phyloP scores from a whole-genome alignment of 2,329 filamentous ascomycete species.

The Chaetomium sp. region DNA sequence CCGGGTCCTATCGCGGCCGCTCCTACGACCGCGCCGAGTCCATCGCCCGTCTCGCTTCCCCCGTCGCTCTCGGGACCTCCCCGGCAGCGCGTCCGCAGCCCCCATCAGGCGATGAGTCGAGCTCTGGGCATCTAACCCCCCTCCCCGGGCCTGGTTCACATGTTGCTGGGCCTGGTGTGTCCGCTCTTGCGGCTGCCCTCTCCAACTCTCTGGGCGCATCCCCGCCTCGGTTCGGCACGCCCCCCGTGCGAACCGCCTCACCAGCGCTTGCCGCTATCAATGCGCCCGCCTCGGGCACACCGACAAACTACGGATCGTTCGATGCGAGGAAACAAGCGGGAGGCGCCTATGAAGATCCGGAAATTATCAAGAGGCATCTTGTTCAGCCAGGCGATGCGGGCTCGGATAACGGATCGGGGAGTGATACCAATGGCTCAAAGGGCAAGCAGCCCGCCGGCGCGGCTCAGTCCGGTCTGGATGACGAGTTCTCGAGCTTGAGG shows the following conservation, averaged over 20 bases:
- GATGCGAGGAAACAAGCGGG: slow-evolving; percentile 55
- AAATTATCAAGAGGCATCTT: slow-evolving; percentile 84
- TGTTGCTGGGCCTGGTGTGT: slow-evolving; percentile 71
- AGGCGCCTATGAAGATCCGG: slow-evolving; percentile 73
- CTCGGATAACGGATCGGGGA: slow-evolving; percentile 39
- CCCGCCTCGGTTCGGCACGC: slow-evolving; percentile 64
- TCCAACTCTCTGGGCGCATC: slow-evolving; percentile 65
- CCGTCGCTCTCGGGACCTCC: slow-evolving; percentile 38
- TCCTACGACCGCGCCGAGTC: slow-evolving; percentile 51
- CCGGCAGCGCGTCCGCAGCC: slow-evolving; percentile 23
- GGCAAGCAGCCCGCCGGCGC: slow-evolving; percentile 46
- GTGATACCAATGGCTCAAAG: slow-evolving; percentile 37
- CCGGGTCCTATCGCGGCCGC: slow-evolving; percentile 39
- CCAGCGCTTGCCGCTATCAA: slow-evolving; percentile 45
- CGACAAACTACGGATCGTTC: slow-evolving; percentile 80
- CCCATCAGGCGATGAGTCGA: slow-evolving; percentile 36
- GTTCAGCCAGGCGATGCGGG: slow-evolving; percentile 58
- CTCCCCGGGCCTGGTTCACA: slow-evolving; percentile 60
- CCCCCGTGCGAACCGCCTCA: slow-evolving; percentile 52
- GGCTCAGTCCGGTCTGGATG: slow-evolving; percentile 28
- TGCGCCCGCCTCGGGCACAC: slow-evolving; percentile 44
- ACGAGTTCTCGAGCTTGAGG: slow-evolving; percentile 84
- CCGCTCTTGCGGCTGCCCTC: slow-evolving; percentile 81
- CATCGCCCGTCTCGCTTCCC: slow-evolving; percentile 56
- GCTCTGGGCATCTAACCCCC: slow-evolving; percentile 48